Conservation (phyloP, 768 basidiomycete species). For the Termitomyces sp. region DNA sequence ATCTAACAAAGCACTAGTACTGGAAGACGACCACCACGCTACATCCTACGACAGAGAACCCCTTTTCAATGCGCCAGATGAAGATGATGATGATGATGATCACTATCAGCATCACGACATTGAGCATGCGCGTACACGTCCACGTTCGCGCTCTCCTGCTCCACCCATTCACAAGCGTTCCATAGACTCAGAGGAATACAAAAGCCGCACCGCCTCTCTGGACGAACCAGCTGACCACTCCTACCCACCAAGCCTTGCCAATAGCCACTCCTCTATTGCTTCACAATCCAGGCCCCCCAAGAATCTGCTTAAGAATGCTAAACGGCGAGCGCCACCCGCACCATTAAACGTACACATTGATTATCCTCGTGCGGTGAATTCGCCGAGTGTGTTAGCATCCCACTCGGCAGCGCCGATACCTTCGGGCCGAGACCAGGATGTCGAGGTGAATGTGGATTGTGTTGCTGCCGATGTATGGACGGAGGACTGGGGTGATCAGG, state of each 20-base stretch:
- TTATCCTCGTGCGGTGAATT: constrained; percentile 32
- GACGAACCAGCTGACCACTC: constrained; percentile 42
- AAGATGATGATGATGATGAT: constrained; percentile 49
- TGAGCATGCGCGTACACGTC: constrained; percentile 38
- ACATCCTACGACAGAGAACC: constrained; percentile 54
- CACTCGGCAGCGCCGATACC: too few species aligned
- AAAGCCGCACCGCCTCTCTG: constrained; percentile 32
- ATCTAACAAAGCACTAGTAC: constrained; percentile 34
- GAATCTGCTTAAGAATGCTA: constrained; percentile 35
- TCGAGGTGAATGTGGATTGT: constrained; percentile 8
- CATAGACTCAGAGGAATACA: constrained; percentile 32
- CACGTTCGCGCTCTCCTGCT: constrained; percentile 30
- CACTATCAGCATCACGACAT: constrained; percentile 32
- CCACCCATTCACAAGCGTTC: constrained; percentile 17
- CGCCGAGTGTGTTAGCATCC: constrained; percentile 20
- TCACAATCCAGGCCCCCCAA: constrained; percentile 28
- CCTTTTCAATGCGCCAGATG: constrained; percentile 52
- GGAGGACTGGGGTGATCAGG: constrained; percentile 48
- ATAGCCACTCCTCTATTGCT: constrained; percentile 36
- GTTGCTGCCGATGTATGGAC: constrained; percentile 34
- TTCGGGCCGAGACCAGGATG: constrained; percentile 10
- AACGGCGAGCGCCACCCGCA: constrained; percentile 37
- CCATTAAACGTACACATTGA: constrained; percentile 33
- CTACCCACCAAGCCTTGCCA: constrained; percentile 59
- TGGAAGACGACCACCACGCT: constrained; percentile 36